Conservation (phyloP, 805 yeast species). For the Tetrapisispora fleetii region DNA sequence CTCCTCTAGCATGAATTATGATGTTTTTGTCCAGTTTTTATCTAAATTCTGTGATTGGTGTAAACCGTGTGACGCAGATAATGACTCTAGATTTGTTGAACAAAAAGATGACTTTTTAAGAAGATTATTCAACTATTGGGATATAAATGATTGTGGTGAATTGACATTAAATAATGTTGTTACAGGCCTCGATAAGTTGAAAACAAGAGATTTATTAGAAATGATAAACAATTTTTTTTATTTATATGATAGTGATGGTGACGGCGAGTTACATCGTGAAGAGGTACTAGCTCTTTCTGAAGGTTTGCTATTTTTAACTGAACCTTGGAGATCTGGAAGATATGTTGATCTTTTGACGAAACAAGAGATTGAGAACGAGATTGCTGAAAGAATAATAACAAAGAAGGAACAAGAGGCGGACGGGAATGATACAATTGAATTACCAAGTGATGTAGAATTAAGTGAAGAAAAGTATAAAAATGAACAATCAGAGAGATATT, state of each 20-base stretch:
- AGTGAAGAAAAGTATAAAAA: conserved; percentile 53
- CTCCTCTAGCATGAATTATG: conserved; percentile 62
- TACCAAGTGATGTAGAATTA: conserved; percentile 52
- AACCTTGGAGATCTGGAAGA: conserved; percentile 74
- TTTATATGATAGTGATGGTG: conserved; percentile 53
- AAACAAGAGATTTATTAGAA: conserved; percentile 67
- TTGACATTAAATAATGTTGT: conserved; percentile 62
- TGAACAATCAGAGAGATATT: conserved; percentile 67
- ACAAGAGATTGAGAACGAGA: conserved; percentile 50
- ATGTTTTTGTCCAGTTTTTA: conserved; percentile 64
- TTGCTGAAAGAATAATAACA: conserved; percentile 49
- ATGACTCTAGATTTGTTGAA: conserved; percentile 22
- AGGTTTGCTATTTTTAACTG: conserved; percentile 70
- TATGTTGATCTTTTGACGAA: conserved; percentile 57
- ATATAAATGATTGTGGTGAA: conserved; percentile 41
- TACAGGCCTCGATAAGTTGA: conserved; percentile 58
- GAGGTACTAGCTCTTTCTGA: conserved; percentile 79
- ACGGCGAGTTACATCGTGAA: conserved; percentile 62
- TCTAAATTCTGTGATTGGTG: conserved; percentile 76
- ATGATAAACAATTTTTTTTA: conserved; percentile 70
- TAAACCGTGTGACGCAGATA: conserved; percentile 30
- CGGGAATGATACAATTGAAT: conserved; percentile 31
- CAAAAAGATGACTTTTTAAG: conserved; percentile 42
- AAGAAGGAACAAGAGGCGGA: conserved; percentile 23
- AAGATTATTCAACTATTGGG: conserved; percentile 66